Base-by-base conservation (phyloP, 768 basidiomycete genomes). In the Kwoniella bestiolae region DNA sequence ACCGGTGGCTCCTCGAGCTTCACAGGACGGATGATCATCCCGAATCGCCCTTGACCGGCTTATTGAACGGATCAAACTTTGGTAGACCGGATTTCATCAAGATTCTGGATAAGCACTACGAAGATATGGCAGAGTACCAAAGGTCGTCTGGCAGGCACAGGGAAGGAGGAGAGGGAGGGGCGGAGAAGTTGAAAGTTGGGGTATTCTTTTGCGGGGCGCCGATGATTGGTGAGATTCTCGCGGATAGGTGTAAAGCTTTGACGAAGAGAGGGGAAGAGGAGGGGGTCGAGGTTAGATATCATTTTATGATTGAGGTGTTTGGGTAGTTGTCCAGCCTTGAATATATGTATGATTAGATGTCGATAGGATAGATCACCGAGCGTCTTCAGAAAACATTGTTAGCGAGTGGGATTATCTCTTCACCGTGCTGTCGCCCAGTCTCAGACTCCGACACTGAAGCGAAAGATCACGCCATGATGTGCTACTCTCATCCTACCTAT, bases 191-290 rank as follows among this genome's bases (percentile, higher is more conserved):
- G 35, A 68, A 64, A 51, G 70, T 72, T 23, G 70, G 70, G 9
- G 70, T 68, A 1, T 72, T 72, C 67, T 68, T 60, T 25, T 72
- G 70, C 21, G 70, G 70, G 5, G 47, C 70, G 16, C 70, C 70
- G 41, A 45, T 69, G 25, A 59, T 72, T 3, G 70, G 70, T 18
- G 64, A 72, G 46, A 63, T 72, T 3, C 53, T 72, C 41, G 67
- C 67, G 21, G 67, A 72, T 61, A 38, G 64, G 35, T 72, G 70
- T 60, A 59, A 65, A 47, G 34, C 53, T 28, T 53, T 68, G 57
- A 72, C 53, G 8, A 65, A 59, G 1, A 45, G 63, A 45, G 67
- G 67, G 11, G 31, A 31, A 41, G 51, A 35, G 50, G 70, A 68
- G 29, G 67, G 70, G 16, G 64, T 53, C 16, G 60, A 46, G 31